phyloP scores from a whole-genome alignment of 805 yeast genomes.

The Metschnikowia gruessii region DNA sequence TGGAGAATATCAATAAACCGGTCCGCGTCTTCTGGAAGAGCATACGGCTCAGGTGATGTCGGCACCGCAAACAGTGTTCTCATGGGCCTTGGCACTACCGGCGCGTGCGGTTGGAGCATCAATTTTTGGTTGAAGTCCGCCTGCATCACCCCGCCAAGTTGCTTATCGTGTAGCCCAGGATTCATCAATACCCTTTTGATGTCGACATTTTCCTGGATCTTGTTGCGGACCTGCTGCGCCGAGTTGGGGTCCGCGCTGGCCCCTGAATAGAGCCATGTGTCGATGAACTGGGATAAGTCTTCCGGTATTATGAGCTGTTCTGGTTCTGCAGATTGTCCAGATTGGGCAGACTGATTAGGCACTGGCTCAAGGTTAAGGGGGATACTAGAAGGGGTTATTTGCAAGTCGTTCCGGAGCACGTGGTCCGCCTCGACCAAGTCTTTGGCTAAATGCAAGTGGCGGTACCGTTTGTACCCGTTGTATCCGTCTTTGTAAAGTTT shows the following conservation, averaged over 20 bases:
- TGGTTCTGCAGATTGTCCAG: neutral
- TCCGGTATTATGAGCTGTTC: neutral
- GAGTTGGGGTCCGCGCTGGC: neutral
- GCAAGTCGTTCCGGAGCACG: conserved; percentile 8
- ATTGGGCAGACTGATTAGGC: too few relatives aligned
- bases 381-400: neutral
- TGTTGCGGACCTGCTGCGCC: conserved; percentile 13
- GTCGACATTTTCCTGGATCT: conserved; percentile 23
- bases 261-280: conserved; percentile 7
- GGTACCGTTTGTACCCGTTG: conserved; percentile 30
- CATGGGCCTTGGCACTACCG: neutral
- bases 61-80: conserved; percentile 1
- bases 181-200: conserved; percentile 27
- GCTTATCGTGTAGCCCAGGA: conserved; percentile 11
- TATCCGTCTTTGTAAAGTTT: conserved; percentile 37
- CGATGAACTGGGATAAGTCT: conserved; percentile 6
- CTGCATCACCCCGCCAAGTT: conserved; percentile 9
- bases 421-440: conserved; percentile 35
- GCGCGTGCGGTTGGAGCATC: neutral
- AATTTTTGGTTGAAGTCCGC: conserved; percentile 4
- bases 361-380: neutral
- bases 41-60: conserved; percentile 2
- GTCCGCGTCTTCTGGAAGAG: conserved; percentile 20
- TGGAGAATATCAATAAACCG: conserved; percentile 27
- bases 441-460: conserved; percentile 28